Evolutionary conservation across 2,329 filamentous ascomycete species (phyloP).

Genomic region (Neopestalotiopsis rosae): DNA sequence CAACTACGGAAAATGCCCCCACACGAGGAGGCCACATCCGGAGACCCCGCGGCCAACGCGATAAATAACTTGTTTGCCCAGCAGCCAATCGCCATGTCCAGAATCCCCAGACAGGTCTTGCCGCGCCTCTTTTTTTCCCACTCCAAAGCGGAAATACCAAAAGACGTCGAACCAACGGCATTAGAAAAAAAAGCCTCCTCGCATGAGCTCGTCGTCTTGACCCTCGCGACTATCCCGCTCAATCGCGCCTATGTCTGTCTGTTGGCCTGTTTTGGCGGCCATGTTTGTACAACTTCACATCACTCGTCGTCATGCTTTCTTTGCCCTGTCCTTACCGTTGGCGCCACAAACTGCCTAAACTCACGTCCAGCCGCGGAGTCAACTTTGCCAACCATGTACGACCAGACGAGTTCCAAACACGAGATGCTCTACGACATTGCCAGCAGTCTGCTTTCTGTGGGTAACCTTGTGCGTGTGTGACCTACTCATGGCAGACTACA

Average conservation of each 20-base stretch:
- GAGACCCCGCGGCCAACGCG: conserved; percentile 6
- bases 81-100: not conserved
- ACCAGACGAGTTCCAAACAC: conserved; percentile 11
- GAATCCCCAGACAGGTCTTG: not conserved
- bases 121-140: conserved; percentile 10
- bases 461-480: conserved; percentile 17
- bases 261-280: conserved; percentile 1
- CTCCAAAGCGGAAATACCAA: not conserved
- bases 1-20: not conserved
- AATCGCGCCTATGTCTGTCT: conserved; percentile 4
- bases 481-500: not conserved
- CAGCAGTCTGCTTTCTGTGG: conserved; percentile 6
- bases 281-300: not conserved
- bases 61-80: not conserved
- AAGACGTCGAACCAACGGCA: not conserved
- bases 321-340: not conserved
- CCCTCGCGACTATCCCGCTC: conserved; percentile 11
- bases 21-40: conserved; percentile 5
- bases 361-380: not conserved
- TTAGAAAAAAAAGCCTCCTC: not conserved
- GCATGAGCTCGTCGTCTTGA: not conserved
- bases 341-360: not conserved
- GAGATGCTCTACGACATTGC: conserved; percentile 7
- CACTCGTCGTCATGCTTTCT: not conserved
- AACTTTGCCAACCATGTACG: not conserved